These are phyloP conservation scores for Cutaneotrichosporon sp. DNA, from an alignment of 1,284 basidiomycete species.

Conservation along the genomic window DNA sequence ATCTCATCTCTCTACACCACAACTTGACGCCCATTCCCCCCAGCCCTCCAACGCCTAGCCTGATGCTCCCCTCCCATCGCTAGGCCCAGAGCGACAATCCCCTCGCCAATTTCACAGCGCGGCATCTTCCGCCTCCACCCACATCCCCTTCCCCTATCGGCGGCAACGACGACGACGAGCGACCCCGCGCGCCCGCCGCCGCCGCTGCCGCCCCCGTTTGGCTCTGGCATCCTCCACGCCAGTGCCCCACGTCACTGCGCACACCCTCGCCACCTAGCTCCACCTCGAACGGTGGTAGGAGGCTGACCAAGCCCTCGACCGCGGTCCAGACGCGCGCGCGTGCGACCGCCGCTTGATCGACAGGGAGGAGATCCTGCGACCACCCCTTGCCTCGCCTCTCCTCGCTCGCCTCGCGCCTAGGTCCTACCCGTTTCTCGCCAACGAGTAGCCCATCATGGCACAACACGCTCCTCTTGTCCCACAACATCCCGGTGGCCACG, in stretches of 20 bases:
- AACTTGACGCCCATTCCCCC: background rate
- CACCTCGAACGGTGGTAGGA: background rate
- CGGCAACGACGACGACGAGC: slow-evolving; percentile 9
- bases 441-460: background rate
- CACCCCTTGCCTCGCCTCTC: background rate
- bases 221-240: background rate
- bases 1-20: background rate
- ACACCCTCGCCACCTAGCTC: background rate
- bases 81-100: background rate
- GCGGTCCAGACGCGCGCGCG: background rate
- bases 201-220: slow-evolving; percentile 1
- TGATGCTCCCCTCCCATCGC: background rate
- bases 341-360: background rate
- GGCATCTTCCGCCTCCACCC: background rate
- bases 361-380: background rate
- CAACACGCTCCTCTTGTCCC: background rate
- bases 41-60: background rate
- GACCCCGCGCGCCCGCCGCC: background rate
- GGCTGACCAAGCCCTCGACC: background rate
- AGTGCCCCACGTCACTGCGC: background rate
- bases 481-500: slow-evolving; percentile 1
- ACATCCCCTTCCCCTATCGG: background rate
- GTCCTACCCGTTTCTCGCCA: background rate
- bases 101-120: background rate
- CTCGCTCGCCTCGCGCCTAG: too few relatives aligned